Conservation (phyloP, 1,284 basidiomycete species). For the Ganoderma sinense region DNA sequence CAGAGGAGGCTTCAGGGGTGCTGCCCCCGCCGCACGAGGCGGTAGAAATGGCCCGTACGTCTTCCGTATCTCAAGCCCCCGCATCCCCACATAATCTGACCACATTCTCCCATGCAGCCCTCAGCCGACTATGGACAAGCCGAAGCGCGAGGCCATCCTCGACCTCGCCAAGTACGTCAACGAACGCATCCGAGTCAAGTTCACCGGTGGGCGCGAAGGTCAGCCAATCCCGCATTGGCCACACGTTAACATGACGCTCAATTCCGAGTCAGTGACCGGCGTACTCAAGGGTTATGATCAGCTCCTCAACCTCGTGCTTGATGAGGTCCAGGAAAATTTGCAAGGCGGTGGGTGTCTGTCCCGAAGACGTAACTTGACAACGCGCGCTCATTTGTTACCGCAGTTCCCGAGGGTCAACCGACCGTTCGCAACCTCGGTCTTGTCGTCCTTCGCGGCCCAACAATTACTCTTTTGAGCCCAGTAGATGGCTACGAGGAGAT, state of each 20-base stretch:
- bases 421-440: constrained; percentile 80
- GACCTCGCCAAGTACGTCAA: constrained; percentile 96
- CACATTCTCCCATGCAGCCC: constrained; percentile 28
- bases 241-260: constrained; percentile 11
- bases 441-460: constrained; percentile 90
- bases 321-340: constrained; percentile 85
- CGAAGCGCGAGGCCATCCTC: constrained; percentile 94
- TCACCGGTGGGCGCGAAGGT: constrained; percentile 97
- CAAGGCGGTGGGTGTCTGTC: constrained; percentile 55
- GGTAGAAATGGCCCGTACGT: constrained; percentile 36
- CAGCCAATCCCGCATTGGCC: neutral
- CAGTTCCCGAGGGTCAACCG: constrained; percentile 63
- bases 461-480: constrained; percentile 91
- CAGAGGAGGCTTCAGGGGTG: constrained; percentile 37
- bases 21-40: constrained; percentile 27
- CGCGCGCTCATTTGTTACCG: constrained; percentile 15
- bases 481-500: constrained; percentile 94
- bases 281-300: constrained; percentile 97
- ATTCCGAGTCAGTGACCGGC: constrained; percentile 75
- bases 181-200: constrained; percentile 93
- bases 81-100: neutral
- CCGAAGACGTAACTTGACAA: constrained; percentile 19
- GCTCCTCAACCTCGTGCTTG: constrained; percentile 93
- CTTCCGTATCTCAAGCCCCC: neutral
- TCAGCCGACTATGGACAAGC: constrained; percentile 77